Evolutionary conservation across 106 monocot genomes (phyloP), one percentile per base, ranked within the genome.

Genomic region (Dendrobium officinale): DNA sequence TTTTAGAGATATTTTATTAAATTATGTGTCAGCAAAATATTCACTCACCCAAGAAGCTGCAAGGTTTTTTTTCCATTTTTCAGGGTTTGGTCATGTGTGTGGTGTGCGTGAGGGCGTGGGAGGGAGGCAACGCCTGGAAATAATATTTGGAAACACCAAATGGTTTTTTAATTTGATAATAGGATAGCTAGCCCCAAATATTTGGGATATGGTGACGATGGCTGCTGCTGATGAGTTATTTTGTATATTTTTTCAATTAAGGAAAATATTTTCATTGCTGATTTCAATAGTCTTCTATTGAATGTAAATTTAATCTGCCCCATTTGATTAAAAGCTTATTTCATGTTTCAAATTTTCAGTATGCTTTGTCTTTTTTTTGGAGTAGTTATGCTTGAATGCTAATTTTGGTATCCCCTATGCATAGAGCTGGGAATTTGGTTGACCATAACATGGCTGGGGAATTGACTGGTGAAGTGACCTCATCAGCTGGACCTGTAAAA

Each of bases 401-500:
- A 4, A 31, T 37, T 31, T 70, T 70, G 70, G 51, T 9, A 17
- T 74, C 55, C 24, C 77, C 6, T 72, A 7, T 72, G 20, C 16
- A 51, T 79, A 98, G 97, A 85, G 90, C 91, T 85, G 94, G 94
- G 68, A 98, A 92, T 73, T 86, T 94, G 77, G 89, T 85, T 81
- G 88, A 89, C 78, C 92, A 92, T 82, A 90, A 78, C 61, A 78
- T 90, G 82, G 75, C 86, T 73, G 84, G 86, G 51, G 92, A 98
- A 85, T 75, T 90, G 76, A 79, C 83, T 67, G 89, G 89, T 79
- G 95, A 95, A 79, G 95, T 91, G 13, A 94, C 94, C 61, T 95
- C 92, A 58, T 89, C 92, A 80, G 92, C 89, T 83, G 92, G 92
- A 31, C 95, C 92, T 79, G 98, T 99, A 67, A 92, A 93, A 64